A percentile compares a stretch with the other conserved stretches of the same genome.
These are phyloP conservation scores for Citrus inodora DNA, from an alignment of 345 rosid species.

Conservation along the genomic window DNA sequence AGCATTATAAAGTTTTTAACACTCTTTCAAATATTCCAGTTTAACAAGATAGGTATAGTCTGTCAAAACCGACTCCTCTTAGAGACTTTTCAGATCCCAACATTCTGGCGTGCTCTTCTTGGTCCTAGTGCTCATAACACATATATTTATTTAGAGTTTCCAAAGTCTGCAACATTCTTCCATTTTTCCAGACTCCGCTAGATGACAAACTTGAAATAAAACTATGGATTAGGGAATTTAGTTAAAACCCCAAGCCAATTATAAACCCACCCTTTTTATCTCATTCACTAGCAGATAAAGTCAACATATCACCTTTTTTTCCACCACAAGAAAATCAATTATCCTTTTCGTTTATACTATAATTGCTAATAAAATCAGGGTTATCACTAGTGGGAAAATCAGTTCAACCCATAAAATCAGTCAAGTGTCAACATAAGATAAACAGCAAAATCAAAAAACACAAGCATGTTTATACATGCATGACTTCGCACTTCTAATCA, in stretches of 20 bases:
- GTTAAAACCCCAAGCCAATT: background rate
- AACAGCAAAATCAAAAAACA: background rate
- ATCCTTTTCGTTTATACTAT: background rate
- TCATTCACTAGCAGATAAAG: background rate
- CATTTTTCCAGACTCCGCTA: background rate
- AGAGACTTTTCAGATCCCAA: background rate
- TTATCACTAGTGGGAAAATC: background rate
- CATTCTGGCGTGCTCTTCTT: background rate
- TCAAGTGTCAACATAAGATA: background rate
- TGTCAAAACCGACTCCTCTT: background rate
- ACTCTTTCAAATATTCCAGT: background rate
- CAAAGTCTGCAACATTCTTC: background rate
- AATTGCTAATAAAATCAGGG: background rate
- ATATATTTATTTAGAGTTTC: background rate
- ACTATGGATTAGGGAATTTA: too few species aligned
- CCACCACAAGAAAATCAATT: background rate
- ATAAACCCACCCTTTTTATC: background rate
- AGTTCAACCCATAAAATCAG: background rate
- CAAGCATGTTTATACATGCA: conserved; percentile 1
- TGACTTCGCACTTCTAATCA: background rate
- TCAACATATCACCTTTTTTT: background rate
- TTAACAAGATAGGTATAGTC: background rate
- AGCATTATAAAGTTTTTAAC: background rate
- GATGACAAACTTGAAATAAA: background rate
- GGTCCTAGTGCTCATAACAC: background rate